Percentiles rank a stretch among this genome's conserved stretches.
Conservation (phyloP, 352 stramenopile genomes). For the Phytophthora quininea region DNA sequence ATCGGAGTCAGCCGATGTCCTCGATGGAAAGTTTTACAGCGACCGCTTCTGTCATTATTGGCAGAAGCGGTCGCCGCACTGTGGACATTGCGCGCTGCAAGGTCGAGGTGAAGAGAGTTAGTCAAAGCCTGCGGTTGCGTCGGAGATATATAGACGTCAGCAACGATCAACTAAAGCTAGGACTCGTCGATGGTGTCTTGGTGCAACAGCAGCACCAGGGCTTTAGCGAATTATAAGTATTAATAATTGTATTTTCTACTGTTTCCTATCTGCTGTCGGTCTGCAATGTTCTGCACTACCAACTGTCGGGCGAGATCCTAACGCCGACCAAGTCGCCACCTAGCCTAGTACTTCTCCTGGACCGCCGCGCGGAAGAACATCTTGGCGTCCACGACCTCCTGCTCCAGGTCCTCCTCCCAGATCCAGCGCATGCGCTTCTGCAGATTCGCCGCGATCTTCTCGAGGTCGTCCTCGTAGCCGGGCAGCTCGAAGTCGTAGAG, state of each 20-base stretch:
- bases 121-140: neutral
- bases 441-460: constrained; percentile 29
- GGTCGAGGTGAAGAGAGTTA: constrained; percentile 21
- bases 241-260: neutral
- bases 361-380: constrained; percentile 16
- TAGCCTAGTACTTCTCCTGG: constrained; percentile 21
- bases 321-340: neutral
- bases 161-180: constrained; percentile 11
- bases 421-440: constrained; percentile 41
- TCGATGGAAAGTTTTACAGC: too few species aligned
- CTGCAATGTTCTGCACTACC: neutral
- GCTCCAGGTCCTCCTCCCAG: constrained; percentile 40
- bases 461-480: constrained; percentile 28
- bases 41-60: too few species aligned
- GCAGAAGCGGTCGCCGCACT: neutral
- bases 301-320: neutral
- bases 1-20: too few species aligned
- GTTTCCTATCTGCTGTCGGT: too few species aligned
- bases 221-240: neutral
- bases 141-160: neutral
- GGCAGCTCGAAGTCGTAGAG: constrained; percentile 14
- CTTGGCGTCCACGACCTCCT: constrained; percentile 37
- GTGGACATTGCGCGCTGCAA: constrained; percentile 25
- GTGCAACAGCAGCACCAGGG: neutral
- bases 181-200: neutral